These are phyloP conservation scores for Mangifera indica DNA, from an alignment of 345 rosid species.

Conservation along the genomic window DNA sequence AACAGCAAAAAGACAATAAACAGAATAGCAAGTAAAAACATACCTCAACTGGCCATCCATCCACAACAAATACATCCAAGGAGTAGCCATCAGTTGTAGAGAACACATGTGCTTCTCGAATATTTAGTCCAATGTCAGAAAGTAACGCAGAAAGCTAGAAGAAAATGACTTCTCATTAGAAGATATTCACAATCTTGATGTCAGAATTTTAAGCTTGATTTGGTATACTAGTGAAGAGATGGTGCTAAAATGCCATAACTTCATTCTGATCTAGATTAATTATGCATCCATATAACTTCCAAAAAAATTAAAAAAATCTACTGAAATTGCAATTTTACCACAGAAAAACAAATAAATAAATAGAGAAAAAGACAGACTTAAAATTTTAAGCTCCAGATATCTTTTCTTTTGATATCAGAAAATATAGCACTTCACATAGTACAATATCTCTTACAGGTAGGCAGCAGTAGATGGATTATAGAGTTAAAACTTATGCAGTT, in stretches of 20 bases:
- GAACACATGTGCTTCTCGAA: constrained; percentile 82
- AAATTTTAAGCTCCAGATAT: neutral
- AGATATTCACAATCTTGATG: constrained; percentile 5
- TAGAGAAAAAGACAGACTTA: neutral
- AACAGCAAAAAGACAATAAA: neutral
- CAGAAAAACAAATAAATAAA: neutral
- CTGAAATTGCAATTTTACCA: neutral
- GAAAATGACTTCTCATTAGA: constrained; percentile 28
- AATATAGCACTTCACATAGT: neutral
- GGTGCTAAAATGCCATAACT: neutral
- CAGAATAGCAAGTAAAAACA: neutral
- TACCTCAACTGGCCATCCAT: constrained; percentile 74
- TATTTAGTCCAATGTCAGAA: constrained; percentile 73
- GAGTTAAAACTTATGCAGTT: neutral
- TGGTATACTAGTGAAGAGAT: constrained; percentile 1
- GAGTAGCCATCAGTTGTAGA: constrained; percentile 78
- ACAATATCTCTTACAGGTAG: neutral
- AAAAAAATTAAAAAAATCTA: neutral
- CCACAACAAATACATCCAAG: constrained; percentile 75
- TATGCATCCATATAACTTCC: neutral
- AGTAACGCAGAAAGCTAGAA: constrained; percentile 74
- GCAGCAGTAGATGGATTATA: neutral
- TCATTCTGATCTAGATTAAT: neutral
- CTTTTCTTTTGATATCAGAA: neutral
- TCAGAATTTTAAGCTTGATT: constrained; percentile 6